phyloP scores from a whole-genome alignment of 2,329 filamentous ascomycete species.

The Trichoderma citrinoviride region DNA sequence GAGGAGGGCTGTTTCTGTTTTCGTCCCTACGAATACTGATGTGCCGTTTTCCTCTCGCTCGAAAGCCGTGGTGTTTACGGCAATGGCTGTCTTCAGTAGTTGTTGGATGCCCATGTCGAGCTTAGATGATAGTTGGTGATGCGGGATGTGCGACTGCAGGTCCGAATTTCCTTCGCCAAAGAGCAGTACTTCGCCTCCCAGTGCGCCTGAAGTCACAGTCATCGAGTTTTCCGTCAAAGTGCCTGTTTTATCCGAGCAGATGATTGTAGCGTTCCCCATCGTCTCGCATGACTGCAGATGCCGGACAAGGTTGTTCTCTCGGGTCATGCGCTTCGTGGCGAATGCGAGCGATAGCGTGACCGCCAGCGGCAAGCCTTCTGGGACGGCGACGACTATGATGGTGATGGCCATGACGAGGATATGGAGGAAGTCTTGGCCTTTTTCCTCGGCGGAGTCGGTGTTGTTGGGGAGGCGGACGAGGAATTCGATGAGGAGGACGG shows the following conservation, averaged over 20 bases:
- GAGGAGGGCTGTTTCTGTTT: constrained; percentile 54
- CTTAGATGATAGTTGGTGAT: constrained; percentile 6
- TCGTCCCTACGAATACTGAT: constrained; percentile 50
- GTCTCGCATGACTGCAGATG: constrained; percentile 67
- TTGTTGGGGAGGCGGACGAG: constrained; percentile 59
- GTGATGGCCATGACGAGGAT: constrained; percentile 66
- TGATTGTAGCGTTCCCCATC: constrained; percentile 70
- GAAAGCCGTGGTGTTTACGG: constrained; percentile 57
- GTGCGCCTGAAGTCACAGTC: constrained; percentile 27
- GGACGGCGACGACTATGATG: constrained; percentile 65
- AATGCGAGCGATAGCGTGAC: constrained; percentile 67
- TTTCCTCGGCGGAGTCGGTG: constrained; percentile 48
- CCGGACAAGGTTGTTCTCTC: constrained; percentile 68
- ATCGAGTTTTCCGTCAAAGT: constrained; percentile 35
- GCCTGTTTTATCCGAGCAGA: constrained; percentile 65
- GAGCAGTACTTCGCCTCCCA: constrained; percentile 22
- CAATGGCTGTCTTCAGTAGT: constrained; percentile 42
- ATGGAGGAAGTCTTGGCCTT: constrained; percentile 57
- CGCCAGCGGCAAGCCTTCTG: constrained; percentile 64
- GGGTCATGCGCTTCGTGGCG: constrained; percentile 66
- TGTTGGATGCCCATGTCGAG: constrained; percentile 32
- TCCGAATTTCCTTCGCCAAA: background rate
- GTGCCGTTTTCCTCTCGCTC: constrained; percentile 45
- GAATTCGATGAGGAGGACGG: constrained; percentile 77
- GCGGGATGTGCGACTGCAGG: background rate